Conservation (phyloP, 1,284 basidiomycete species). For the Peniophora sp. region DNA sequence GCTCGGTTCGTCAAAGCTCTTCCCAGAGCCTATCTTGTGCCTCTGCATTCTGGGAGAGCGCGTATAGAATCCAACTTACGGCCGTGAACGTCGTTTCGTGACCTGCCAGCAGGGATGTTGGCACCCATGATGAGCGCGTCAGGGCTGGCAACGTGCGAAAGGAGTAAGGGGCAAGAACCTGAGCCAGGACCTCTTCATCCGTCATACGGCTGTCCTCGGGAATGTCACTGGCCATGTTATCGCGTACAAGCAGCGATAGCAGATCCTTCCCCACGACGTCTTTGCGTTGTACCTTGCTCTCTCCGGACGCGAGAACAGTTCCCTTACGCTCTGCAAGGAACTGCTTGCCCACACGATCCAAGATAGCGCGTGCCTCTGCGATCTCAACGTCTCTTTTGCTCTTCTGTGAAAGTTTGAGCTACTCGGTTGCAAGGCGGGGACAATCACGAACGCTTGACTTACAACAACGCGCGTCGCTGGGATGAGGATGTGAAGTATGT, state of each 20-base stretch:
- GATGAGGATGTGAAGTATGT: background rate
- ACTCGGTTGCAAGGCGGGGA: background rate
- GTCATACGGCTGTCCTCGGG: constrained; percentile 50
- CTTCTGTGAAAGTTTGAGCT: background rate
- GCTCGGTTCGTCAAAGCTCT: constrained; percentile 42
- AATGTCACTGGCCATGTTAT: constrained; percentile 55
- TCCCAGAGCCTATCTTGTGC: constrained; percentile 62
- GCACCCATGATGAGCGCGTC: constrained; percentile 31
- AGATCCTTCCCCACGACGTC: constrained; percentile 30
- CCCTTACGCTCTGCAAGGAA: background rate
- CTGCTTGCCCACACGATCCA: background rate
- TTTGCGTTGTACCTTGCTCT: background rate
- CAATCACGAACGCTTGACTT: no score
- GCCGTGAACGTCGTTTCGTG: constrained; percentile 12
- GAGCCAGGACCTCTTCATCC: constrained; percentile 68
- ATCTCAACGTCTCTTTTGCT: background rate
- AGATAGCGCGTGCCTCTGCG: background rate
- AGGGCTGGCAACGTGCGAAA: background rate
- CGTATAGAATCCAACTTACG: constrained; percentile 55
- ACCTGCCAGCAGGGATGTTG: constrained; percentile 57
- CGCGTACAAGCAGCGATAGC: constrained; percentile 45
- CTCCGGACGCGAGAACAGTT: background rate
- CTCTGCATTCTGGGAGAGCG: constrained; percentile 45
- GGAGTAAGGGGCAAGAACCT: constrained; percentile 22
- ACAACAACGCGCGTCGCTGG: background rate